These are phyloP conservation scores for Diaporthe capsici DNA, from an alignment of 2,329 filamentous ascomycete species.

Conservation along the genomic window DNA sequence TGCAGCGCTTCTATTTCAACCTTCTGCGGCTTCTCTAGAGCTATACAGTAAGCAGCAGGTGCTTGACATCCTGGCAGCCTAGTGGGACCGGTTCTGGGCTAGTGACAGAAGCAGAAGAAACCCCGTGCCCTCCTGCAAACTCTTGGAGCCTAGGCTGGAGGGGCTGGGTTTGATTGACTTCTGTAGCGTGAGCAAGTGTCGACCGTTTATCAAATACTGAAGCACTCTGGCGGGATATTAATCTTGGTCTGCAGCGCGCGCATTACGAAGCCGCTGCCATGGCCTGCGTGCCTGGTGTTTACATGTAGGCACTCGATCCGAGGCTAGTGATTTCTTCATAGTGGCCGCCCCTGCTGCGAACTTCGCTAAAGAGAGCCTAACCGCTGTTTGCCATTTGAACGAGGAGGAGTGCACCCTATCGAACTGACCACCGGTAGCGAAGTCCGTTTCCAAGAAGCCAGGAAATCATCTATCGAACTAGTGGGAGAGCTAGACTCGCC, in stretches of 20 bases:
- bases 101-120: constrained; percentile 15
- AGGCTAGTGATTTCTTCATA: not conserved
- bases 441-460: not conserved
- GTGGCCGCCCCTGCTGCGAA: not conserved
- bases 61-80: not conserved
- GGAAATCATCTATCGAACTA: not conserved
- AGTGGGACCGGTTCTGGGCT: constrained; percentile 8
- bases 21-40: not conserved
- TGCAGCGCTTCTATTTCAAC: not conserved
- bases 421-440: not conserved
- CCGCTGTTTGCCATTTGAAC: not conserved
- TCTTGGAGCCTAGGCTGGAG: not conserved
- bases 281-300: not conserved
- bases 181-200: not conserved
- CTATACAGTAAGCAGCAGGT: not conserved
- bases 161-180: not conserved
- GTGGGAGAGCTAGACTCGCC: constrained; percentile 4
- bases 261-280: not conserved
- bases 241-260: not conserved
- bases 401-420: not conserved
- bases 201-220: not conserved
- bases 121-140: constrained; percentile 11
- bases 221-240: not conserved
- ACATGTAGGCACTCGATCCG: not conserved
- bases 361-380: not conserved